A percentile compares a stretch with the other conserved stretches of the same genome.
phyloP scores from a whole-genome alignment of 495 filamentous ascomycete species.

The Trichoderma erinaceum region DNA sequence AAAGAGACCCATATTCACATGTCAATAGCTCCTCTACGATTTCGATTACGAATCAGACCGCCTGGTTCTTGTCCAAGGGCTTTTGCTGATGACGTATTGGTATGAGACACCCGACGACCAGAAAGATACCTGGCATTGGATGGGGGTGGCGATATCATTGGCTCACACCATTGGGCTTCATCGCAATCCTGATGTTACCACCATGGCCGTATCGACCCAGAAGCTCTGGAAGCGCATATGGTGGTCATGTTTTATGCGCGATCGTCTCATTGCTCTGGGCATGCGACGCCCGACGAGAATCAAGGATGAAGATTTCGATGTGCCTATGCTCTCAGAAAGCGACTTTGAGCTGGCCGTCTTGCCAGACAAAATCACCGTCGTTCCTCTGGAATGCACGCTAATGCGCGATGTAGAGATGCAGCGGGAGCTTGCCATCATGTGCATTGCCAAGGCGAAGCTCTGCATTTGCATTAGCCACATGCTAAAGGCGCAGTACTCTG shows the following conservation, averaged over 20 bases:
- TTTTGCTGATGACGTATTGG: constrained; percentile 86
- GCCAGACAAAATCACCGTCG: constrained; percentile 55
- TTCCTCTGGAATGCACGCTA: constrained; percentile 60
- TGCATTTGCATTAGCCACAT: constrained; percentile 80
- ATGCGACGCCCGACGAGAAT: constrained; percentile 86
- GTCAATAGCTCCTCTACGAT: constrained; percentile 57
- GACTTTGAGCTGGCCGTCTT: constrained; percentile 75
- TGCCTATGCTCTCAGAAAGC: constrained; percentile 74
- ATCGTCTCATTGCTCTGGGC: constrained; percentile 79
- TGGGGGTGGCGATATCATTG: constrained; percentile 77
- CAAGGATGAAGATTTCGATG: constrained; percentile 84
- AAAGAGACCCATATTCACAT: constrained; percentile 21
- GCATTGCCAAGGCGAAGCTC: constrained; percentile 86
- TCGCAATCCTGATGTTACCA: constrained; percentile 65
- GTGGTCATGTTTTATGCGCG: constrained; percentile 92
- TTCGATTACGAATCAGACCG: constrained; percentile 82
- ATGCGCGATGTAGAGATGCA: constrained; percentile 60
- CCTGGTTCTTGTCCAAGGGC: constrained; percentile 72
- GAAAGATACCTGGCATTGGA: constrained; percentile 90
- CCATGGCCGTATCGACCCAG: constrained; percentile 62
- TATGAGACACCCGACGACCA: constrained; percentile 86
- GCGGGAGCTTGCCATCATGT: constrained; percentile 72
- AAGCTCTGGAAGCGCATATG: constrained; percentile 85
- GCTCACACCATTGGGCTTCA: constrained; percentile 81
- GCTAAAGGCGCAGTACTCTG: constrained; percentile 81